Base-by-base conservation (phyloP, 2,329 filamentous ascomycete species). In the Pyrenophora seminiperda region DNA sequence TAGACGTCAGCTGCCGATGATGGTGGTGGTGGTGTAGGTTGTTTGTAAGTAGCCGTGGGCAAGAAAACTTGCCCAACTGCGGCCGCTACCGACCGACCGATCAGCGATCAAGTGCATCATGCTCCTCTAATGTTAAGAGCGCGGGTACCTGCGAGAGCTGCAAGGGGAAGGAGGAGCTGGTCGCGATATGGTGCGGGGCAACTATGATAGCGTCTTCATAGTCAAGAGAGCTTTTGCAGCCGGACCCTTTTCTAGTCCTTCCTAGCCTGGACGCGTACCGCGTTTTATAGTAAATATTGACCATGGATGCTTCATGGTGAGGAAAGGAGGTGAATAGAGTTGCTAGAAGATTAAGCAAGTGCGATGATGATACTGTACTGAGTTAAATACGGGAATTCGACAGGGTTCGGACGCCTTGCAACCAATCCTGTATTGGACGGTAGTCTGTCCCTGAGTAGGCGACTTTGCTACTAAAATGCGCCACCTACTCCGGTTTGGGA, bases 21-120 rank as follows among this genome's bases (percentile, higher is more conserved):
- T 22, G 11, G 20, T 39, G 10, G 13, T 17, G 36, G 17, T 14
- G 19, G 19, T 6, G 11, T 3, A 19, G 19, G 9, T 17, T 22
- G 15, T n/a, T n/a, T n/a, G n/a, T n/a, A n/a, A n/a, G n/a, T n/a
- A n/a, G n/a, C n/a, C n/a, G n/a, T n/a, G n/a, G n/a, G n/a, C 29
- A 41, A 41, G 29, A 22, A n/a, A n/a, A n/a, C n/a, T n/a, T n/a
- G n/a, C n/a, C 5, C 2, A 13, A 20, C 14, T 32, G 27, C 65
- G 62, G 65, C 54, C 63, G 65, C 62, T 51, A 38, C 63, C 65
- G 65, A 61, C 63, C 65, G 65, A 61, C 62, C 62, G 63, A 45
- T 53, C 45, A 57, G 46, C 34, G 48, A 41, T 39, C 38, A 5
- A 15, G 19, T 37, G 19, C 33, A 42, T 33, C 27, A 17, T 4